These are phyloP conservation scores for Piloderma croceum DNA, from an alignment of 768 basidiomycete species.

Conservation along the genomic window DNA sequence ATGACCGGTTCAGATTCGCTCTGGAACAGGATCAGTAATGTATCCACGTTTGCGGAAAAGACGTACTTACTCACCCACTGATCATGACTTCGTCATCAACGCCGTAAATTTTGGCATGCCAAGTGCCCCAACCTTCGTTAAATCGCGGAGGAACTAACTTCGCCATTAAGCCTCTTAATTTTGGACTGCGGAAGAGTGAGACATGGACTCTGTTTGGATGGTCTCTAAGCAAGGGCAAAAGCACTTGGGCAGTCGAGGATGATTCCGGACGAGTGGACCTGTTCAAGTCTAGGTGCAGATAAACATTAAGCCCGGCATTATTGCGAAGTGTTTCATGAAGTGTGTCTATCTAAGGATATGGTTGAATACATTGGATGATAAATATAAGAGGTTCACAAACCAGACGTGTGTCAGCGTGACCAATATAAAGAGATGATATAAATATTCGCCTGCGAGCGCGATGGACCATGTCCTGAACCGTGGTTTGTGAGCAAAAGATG, in stretches of 20 bases:
- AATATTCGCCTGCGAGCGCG: conserved; percentile 79
- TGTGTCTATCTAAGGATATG: conserved; percentile 54
- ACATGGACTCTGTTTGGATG: conserved; percentile 72
- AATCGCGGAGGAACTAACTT: conserved; percentile 83
- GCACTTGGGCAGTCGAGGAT: conserved; percentile 57
- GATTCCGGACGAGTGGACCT: conserved; percentile 67
- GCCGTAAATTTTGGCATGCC: conserved; percentile 97
- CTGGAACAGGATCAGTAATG: conserved; percentile 35
- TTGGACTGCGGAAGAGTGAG: conserved; percentile 84
- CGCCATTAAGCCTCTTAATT: conserved; percentile 67
- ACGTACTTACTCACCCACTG: conserved; percentile 65
- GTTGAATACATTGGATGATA: neutral
- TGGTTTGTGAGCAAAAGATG: neutral
- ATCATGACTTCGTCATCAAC: conserved; percentile 90
- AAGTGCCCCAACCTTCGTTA: conserved; percentile 98
- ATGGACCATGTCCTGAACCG: conserved; percentile 61
- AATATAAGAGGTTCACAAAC: conserved; percentile 43
- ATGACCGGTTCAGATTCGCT: conserved; percentile 88
- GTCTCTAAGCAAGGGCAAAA: conserved; percentile 67
- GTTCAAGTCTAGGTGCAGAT: conserved; percentile 77
- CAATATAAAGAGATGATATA: conserved; percentile 87
- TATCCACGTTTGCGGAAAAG: neutral
- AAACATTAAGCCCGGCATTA: conserved; percentile 58
- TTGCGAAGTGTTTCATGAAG: conserved; percentile 53
- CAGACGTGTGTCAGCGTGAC: conserved; percentile 69